Base-by-base conservation (phyloP, 2,329 filamentous ascomycete genomes). In the Ceratocystis smalleyi region DNA sequence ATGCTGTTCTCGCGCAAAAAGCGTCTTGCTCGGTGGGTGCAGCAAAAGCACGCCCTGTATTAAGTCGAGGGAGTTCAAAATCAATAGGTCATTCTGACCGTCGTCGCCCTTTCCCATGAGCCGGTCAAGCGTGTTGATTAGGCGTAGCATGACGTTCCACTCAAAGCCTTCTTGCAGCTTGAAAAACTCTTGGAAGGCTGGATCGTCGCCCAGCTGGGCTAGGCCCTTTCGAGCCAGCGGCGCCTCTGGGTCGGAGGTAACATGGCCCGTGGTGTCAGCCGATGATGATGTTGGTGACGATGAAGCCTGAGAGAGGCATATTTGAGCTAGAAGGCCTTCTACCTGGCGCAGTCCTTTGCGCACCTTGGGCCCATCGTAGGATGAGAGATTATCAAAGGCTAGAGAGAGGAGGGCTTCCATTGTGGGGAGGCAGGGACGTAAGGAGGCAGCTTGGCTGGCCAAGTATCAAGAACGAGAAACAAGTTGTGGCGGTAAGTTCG, bases 141-240 rank as follows among this genome's bases (percentile, higher is more conserved):
- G 80, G 67, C 91, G 85, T 75, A 90, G 85, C 15, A 90, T 87
- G 64, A 97, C 89, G 76, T 99, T 99, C 88, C 91, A 97, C 77
- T 97, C 90, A 72, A 99, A 99, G 2, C 91, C 89, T 72, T 97
- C 91, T 74, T 99, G 94, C 69, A 97, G 74, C 73, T 95, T 90
- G 78, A 96, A 96, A 78, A 97, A 97, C 75, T 96, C 91, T 69
- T 89, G 81, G 73, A 96, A 97, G 22, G 91, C 92, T 22, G 88
- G 89, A 74, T 97, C 94, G 68, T 86, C 83, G 61, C 83, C 81
- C 68, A 96, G 77, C 65, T 90, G 85, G 24, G 77, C 77, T 61
- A 96, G 79, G 15, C 80, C 79, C 75, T 89, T 91, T 62, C 77
- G 76, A 35, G 75, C 74, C 8, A 77, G 75, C 2, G 73, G 69